phyloP scores from a whole-genome alignment of 78 protist species.

The Dictyostelium discoideum region DNA sequence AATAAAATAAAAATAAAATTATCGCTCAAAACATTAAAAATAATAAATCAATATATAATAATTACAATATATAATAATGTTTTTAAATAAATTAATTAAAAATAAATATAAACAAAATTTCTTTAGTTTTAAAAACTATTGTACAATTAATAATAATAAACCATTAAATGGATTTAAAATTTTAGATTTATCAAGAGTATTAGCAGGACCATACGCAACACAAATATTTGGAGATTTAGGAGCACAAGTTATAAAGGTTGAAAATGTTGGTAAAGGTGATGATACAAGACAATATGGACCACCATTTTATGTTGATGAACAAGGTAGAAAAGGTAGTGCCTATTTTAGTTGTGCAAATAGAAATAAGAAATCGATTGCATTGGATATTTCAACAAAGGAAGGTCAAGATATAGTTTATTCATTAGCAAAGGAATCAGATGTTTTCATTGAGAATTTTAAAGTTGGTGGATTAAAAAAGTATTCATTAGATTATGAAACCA shows the following conservation, averaged over 20 bases:
- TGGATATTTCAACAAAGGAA: conserved; percentile 22
- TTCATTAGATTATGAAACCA: conserved; percentile 41
- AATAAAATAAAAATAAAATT: not conserved
- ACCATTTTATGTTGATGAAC: conserved; percentile 47
- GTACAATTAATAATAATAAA: not conserved
- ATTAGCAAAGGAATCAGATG: conserved; percentile 57
- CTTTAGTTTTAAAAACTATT: not conserved
- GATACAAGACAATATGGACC: conserved; percentile 84
- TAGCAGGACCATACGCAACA: conserved; percentile 76
- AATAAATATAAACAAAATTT: not conserved
- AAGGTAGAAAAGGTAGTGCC: conserved; percentile 48
- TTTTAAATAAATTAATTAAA: not conserved
- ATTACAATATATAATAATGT: not conserved
- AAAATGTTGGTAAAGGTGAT: conserved; percentile 65
- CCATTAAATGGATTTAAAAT: conserved; percentile 58
- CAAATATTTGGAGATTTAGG: conserved; percentile 79
- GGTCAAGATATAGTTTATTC: conserved; percentile 48
- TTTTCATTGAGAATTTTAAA: conserved; percentile 73
- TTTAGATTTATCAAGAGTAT: conserved; percentile 53
- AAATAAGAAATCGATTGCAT: conserved; percentile 71
- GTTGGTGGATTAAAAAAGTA: conserved; percentile 55
- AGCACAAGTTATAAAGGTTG: conserved; percentile 82
- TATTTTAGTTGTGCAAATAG: conserved; percentile 77
- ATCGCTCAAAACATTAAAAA: not conserved
- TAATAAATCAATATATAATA: not conserved